These are phyloP conservation scores for Suillus lakei DNA, from an alignment of 768 basidiomycete genomes.

Conservation along the genomic window DNA sequence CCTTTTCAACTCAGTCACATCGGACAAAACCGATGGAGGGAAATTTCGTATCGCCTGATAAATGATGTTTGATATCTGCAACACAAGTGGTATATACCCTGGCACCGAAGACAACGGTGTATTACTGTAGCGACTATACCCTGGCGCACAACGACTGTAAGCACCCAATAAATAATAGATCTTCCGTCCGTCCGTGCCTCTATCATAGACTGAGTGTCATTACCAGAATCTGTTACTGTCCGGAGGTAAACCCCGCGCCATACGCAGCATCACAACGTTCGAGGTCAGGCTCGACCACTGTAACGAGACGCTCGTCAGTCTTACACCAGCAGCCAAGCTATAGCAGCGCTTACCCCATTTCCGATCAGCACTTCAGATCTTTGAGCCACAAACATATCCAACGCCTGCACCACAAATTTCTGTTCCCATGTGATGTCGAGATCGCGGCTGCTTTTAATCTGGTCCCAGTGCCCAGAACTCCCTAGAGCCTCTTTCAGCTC, in stretches of 20 bases:
- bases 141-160: not conserved
- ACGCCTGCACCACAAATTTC: conserved; percentile 46
- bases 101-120: not conserved
- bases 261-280: conserved; percentile 44
- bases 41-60: not conserved
- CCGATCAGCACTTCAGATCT: conserved; percentile 54
- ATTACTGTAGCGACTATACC: conserved; percentile 1
- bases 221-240: conserved; percentile 42
- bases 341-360: conserved; percentile 48
- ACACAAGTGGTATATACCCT: not conserved
- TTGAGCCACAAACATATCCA: conserved; percentile 55
- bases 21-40: not conserved
- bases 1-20: no score
- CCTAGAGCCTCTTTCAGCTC: conserved; percentile 41
- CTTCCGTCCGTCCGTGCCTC: not conserved
- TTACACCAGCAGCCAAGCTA: not conserved
- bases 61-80: not conserved
- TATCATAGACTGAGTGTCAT: not conserved
- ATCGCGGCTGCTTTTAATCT: conserved; percentile 45
- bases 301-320: conserved; percentile 6
- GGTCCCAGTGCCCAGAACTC: conserved; percentile 39
- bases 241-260: conserved; percentile 27
- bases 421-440: conserved; percentile 46
- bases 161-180: not conserved
- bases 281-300: conserved; percentile 49